A percentile compares a stretch with the other conserved stretches of the same genome.
Conservation (phyloP, 2,329 filamentous ascomycete species). For the Venturia effusa region DNA sequence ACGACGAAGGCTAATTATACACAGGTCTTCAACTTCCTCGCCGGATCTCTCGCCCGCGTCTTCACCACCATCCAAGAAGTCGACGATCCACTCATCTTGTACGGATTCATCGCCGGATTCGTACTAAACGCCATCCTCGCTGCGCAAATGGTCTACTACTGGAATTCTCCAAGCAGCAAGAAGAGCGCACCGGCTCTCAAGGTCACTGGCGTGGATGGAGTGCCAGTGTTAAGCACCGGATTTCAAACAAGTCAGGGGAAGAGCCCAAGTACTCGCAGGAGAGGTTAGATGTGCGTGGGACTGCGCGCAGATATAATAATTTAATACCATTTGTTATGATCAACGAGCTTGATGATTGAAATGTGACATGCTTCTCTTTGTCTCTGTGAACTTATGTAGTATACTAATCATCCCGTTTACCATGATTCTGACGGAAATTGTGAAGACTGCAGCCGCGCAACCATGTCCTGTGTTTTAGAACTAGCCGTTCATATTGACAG, state of each 20-base stretch:
- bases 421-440: too few species aligned
- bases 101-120: constrained; percentile 87
- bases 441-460: too few species aligned
- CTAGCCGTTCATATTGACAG: too few species aligned
- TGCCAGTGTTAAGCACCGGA: constrained; percentile 27
- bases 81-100: constrained; percentile 90
- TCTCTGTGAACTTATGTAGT: not conserved
- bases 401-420: too few species aligned
- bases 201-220: constrained; percentile 21
- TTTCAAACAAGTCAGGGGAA: constrained; percentile 31
- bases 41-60: constrained; percentile 84
- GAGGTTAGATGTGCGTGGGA: constrained; percentile 29
- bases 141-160: constrained; percentile 90
- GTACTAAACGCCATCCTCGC: constrained; percentile 80
- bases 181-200: constrained; percentile 27
- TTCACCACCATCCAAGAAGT: constrained; percentile 98
- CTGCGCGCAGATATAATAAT: not conserved
- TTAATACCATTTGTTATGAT: not conserved
- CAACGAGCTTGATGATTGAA: too few species aligned
- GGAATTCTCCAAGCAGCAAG: constrained; percentile 52
- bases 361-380: not conserved
- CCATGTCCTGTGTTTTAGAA: too few species aligned
- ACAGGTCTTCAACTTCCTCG: constrained; percentile 96
- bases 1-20: constrained; percentile 9
- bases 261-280: constrained; percentile 45